Base-by-base conservation (phyloP, 352 stramenopile species). In the Phytophthora chlamydospora region DNA sequence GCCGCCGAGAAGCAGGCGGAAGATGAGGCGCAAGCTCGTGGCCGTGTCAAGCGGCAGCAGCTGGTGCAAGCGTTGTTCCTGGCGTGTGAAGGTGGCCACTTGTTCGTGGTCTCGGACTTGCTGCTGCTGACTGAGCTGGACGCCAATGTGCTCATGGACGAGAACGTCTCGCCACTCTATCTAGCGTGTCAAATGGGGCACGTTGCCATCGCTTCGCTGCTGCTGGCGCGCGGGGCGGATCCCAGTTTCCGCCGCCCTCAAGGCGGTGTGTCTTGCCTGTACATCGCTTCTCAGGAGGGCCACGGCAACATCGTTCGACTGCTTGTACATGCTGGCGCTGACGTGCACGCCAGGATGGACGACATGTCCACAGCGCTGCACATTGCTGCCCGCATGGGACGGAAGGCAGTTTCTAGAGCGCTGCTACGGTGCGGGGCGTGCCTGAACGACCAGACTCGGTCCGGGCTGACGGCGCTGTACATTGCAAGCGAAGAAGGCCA, bases 401-500 rank as follows among this genome's bases (percentile, higher is more conserved):
- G 90, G 42, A 70, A 81, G 10, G 51, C 56, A 16, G 83, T 92
- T 19, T 78, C 73, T 3, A 66, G 59, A 8, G 64, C 83, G 19
- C 61, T 94, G 35, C 66, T 94, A 0, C 66, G 57, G n/a, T 66
- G 71, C 35, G 83, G 82, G 7, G 77, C 83, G 29, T 56, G 67
- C 43, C 56, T 90, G 45, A 77, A 93, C 44, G 83, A 85, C 36
- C 80, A 91, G 52, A 95, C 86, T 8, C 78, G 86, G 29, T 95
- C 86, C 1, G 86, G 86, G 19, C 66, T 95, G 17, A 90, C 84
- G 19, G 73, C 86, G 7, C 60, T 95, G 27, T 93, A 93, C 54
- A 93, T 95, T 48, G 84, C 86, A n/a, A 84, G 80, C 36, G 86
- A 95, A 53, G 86, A 95, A 79, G 86, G 86, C 17, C 84, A 95